Conservation (phyloP, 331 rosid species). For the Malus hybrid region DNA sequence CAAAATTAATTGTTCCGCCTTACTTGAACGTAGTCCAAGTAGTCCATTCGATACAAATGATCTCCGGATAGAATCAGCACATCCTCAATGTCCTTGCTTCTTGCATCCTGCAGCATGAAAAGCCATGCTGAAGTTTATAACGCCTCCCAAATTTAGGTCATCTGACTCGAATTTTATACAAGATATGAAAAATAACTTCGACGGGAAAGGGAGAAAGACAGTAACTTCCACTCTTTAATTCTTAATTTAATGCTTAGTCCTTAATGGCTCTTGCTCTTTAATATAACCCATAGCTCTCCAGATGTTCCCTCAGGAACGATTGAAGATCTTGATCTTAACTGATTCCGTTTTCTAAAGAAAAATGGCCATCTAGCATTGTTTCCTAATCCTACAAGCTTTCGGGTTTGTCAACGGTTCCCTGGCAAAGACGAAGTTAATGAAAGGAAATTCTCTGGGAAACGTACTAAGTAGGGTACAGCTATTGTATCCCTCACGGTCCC, state of each 20-base stretch:
- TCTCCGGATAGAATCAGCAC: constrained; percentile 53
- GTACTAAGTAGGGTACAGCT: not conserved
- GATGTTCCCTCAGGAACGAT: not conserved
- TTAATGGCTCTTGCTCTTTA: not conserved
- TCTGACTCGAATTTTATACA: not conserved
- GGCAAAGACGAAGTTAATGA: not conserved
- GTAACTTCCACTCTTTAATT: not conserved
- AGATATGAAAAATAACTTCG: not conserved
- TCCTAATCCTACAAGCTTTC: not conserved
- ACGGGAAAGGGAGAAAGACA: not conserved
- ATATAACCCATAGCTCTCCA: not conserved
- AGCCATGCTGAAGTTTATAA: not conserved
- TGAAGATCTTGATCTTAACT: not conserved
- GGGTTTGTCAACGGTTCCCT: not conserved
- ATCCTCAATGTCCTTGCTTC: constrained; percentile 51
- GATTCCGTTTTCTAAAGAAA: not conserved
- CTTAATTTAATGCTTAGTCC: not conserved
- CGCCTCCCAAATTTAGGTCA: not conserved
- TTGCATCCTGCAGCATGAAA: constrained; percentile 32
- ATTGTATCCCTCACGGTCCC: not conserved
- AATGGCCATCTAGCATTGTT: not conserved
- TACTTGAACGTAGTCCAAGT: constrained; percentile 72
- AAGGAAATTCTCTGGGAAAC: not conserved
- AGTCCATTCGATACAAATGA: constrained; percentile 82
- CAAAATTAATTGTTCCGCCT: not conserved